Evolutionary conservation across 208 protist species (phyloP).

Genomic region (Leishmania tarentolae): DNA sequence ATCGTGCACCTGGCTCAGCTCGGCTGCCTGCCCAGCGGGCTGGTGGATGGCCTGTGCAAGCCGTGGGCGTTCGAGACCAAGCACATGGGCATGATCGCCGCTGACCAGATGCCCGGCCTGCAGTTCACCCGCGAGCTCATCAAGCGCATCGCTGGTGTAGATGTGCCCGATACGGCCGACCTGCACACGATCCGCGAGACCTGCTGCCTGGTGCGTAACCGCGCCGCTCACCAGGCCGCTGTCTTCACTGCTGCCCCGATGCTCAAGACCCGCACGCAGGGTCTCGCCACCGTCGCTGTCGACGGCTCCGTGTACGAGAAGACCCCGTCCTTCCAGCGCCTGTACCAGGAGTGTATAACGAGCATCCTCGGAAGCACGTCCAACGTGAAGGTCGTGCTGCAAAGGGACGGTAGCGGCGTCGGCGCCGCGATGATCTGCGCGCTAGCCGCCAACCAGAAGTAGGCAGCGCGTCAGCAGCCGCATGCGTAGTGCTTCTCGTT

Average conservation of each 20-base stretch:
- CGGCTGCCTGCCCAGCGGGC: slow-evolving; percentile 55
- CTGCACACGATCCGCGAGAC: slow-evolving; percentile 62
- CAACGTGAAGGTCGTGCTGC: slow-evolving; percentile 60
- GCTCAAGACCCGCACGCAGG: slow-evolving; percentile 70
- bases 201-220: slow-evolving; percentile 73
- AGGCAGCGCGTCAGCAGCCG: background rate
- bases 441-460: slow-evolving; percentile 52
- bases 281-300: slow-evolving; percentile 67
- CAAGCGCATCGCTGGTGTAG: slow-evolving; percentile 45
- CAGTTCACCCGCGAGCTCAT: slow-evolving; percentile 67
- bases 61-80: slow-evolving; percentile 62
- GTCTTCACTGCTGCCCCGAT: slow-evolving; percentile 70
- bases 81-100: slow-evolving; percentile 60
- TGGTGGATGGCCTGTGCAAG: slow-evolving; percentile 42
- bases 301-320: slow-evolving; percentile 93
- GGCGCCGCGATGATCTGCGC: slow-evolving; percentile 90
- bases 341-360: slow-evolving; percentile 76
- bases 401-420: slow-evolving; percentile 88
- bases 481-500: background rate
- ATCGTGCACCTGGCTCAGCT: slow-evolving; percentile 52
- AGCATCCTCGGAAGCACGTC: slow-evolving; percentile 62
- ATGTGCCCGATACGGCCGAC: slow-evolving; percentile 46
- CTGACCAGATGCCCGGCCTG: slow-evolving; percentile 72
- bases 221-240: slow-evolving; percentile 79
- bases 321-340: slow-evolving; percentile 79